Percentiles rank a stretch among this genome's conserved stretches.
Evolutionary conservation across 2,329 filamentous ascomycete genomes (phyloP).

Genomic region (Gnomoniopsis smithogilvyi): DNA sequence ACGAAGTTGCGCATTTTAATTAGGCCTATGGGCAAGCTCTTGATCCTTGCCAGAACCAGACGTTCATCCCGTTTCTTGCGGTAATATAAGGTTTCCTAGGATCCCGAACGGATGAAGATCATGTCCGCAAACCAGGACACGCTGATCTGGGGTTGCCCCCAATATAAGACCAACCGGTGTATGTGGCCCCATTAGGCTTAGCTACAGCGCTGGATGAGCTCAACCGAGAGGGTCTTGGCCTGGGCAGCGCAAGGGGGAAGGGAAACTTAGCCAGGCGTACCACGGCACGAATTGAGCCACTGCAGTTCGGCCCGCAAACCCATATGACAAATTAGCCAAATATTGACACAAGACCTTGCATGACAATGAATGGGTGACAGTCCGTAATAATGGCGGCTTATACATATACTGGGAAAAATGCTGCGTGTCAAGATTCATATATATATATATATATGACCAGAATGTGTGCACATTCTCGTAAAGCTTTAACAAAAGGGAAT

Average conservation of each 20-base stretch:
- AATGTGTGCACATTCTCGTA: no score
- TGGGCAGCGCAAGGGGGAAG: neutral
- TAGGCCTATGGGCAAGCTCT: no score
- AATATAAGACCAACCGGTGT: neutral
- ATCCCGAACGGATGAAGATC: neutral
- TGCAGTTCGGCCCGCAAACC: conserved; percentile 7
- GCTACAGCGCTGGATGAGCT: conserved; percentile 1
- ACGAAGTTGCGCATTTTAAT: no score
- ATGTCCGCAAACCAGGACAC: neutral
- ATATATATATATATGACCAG: no score
- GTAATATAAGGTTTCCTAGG: neutral
- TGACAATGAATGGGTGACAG: neutral
- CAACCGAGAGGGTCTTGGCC: neutral
- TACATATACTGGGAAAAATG: no score
- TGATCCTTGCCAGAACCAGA: neutral
- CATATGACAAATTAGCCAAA: conserved; percentile 6
- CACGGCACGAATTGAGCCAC: neutral
- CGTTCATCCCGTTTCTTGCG: neutral
- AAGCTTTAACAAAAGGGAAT: no score
- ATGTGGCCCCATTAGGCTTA: conserved; percentile 17
- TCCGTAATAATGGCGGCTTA: neutral
- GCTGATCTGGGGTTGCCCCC: neutral
- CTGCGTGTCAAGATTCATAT: neutral
- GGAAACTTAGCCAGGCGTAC: neutral
- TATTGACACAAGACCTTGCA: neutral